phyloP scores from a whole-genome alignment of 2,329 filamentous ascomycete genomes.

The Coleophoma eucalyptorum region DNA sequence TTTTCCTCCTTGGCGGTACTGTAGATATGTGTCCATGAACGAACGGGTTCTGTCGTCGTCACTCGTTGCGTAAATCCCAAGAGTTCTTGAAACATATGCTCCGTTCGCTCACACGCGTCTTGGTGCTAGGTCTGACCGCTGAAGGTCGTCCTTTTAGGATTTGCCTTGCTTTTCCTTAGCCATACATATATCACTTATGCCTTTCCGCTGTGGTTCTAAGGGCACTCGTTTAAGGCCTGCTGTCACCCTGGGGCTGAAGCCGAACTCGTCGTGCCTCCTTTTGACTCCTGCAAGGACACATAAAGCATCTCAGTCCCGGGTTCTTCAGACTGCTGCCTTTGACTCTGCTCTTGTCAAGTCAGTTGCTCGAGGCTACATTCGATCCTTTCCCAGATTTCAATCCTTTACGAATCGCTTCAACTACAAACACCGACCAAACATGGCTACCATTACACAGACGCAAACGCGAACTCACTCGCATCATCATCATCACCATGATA shows the following conservation, averaged over 20 bases:
- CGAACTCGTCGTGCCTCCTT: conserved; percentile 1
- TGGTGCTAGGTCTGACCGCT: conserved; percentile 14
- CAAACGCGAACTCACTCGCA: conserved; percentile 39
- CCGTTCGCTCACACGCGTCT: conserved; percentile 13
- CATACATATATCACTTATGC: conserved; percentile 14
- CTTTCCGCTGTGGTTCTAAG: conserved; percentile 19
- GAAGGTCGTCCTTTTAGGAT: conserved; percentile 6
- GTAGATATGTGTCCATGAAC: too few relatives aligned
- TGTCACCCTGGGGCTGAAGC: conserved; percentile 19
- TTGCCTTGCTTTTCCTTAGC: conserved; percentile 3
- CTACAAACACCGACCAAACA: conserved; percentile 16
- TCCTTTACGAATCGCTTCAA: conserved; percentile 16
- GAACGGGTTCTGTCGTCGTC: not conserved
- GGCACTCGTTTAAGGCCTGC: conserved; percentile 23
- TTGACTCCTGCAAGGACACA: conserved; percentile 23
- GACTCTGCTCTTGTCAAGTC: conserved; percentile 13
- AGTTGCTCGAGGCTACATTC: conserved; percentile 13
- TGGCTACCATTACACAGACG: conserved; percentile 25
- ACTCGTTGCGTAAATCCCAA: not conserved
- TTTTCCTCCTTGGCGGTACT: not conserved
- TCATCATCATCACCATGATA: conserved; percentile 75
- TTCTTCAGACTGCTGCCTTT: conserved; percentile 24
- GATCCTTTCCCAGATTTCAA: conserved; percentile 19
- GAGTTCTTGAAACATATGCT: conserved; percentile 5
- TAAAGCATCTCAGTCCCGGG: conserved; percentile 22